These are phyloP conservation scores for Cytospora paraplurivora DNA, from an alignment of 2,329 filamentous ascomycete genomes.

Conservation along the genomic window DNA sequence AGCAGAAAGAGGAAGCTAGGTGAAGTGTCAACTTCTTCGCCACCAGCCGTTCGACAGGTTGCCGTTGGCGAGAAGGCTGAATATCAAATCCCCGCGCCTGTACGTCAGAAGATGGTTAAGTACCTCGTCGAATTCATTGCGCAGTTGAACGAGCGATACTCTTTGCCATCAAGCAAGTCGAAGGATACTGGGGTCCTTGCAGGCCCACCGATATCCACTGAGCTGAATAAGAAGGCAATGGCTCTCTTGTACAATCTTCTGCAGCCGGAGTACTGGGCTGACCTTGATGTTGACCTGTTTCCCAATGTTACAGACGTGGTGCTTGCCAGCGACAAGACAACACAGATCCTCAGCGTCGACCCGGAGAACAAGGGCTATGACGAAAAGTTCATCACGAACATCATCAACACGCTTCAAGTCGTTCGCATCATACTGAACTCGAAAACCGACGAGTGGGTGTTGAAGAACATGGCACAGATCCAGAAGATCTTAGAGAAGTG, in stretches of 20 bases:
- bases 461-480: slow-evolving; percentile 72
- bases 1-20: slow-evolving; percentile 78
- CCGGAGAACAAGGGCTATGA: slow-evolving; percentile 69
- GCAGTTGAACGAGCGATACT: slow-evolving; percentile 82
- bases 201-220: slow-evolving; percentile 60
- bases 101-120: slow-evolving; percentile 82
- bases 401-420: slow-evolving; percentile 93
- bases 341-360: slow-evolving; percentile 59
- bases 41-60: slow-evolving; percentile 52
- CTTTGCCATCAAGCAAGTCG: slow-evolving; percentile 69
- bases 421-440: slow-evolving; percentile 86
- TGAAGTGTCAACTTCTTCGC: slow-evolving; percentile 54
- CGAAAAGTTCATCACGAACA: slow-evolving; percentile 80
- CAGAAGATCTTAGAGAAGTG: slow-evolving; percentile 91
- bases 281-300: slow-evolving; percentile 88
- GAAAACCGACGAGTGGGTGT: slow-evolving; percentile 88
- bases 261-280: slow-evolving; percentile 86
- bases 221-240: slow-evolving; percentile 85
- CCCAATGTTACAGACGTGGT: slow-evolving; percentile 87
- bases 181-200: slow-evolving; percentile 54
- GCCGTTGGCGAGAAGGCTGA: slow-evolving; percentile 59
- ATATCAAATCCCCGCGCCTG: slow-evolving; percentile 66
- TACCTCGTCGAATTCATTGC: slow-evolving; percentile 96
- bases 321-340: slow-evolving; percentile 77
- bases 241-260: slow-evolving; percentile 80